Conservation (phyloP, 2,329 filamentous ascomycete species). For the Trichoderma harzianum region DNA sequence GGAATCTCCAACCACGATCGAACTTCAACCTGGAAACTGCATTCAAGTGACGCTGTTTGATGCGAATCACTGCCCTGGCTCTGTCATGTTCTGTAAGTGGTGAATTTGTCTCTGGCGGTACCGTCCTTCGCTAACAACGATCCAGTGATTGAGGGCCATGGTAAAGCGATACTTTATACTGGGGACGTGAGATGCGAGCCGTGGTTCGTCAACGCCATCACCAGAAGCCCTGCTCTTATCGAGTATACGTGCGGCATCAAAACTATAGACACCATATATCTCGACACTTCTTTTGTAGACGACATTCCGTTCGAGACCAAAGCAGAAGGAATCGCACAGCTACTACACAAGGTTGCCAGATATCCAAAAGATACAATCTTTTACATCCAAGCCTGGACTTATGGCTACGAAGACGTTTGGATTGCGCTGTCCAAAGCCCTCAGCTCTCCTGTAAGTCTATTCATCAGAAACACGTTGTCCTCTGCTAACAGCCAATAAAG, state of each 20-base stretch:
- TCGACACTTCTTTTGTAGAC: conserved; percentile 75
- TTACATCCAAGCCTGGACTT: conserved; percentile 86
- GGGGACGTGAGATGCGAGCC: conserved; percentile 82
- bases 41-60: conserved; percentile 83
- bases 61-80: conserved; percentile 87
- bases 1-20: conserved; percentile 73
- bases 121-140: neutral
- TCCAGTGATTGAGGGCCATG: conserved; percentile 68
- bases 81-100: conserved; percentile 76
- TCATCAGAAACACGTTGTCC: neutral
- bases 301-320: conserved; percentile 56
- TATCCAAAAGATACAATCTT: conserved; percentile 77
- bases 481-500: conserved; percentile 32
- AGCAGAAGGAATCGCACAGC: conserved; percentile 70
- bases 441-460: conserved; percentile 51
- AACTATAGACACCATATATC: conserved; percentile 74
- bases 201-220: conserved; percentile 77
- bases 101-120: neutral
- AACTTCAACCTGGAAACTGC: conserved; percentile 64
- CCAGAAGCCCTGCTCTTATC: conserved; percentile 67
- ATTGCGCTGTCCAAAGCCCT: conserved; percentile 71
- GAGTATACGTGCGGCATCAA: conserved; percentile 68
- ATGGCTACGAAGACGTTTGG: conserved; percentile 89
- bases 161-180: conserved; percentile 77
- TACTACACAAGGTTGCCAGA: conserved; percentile 62